These are phyloP conservation scores for Chlamydomonas reinhardtii DNA, from an alignment of 163 green algal genomes.

Conservation along the genomic window DNA sequence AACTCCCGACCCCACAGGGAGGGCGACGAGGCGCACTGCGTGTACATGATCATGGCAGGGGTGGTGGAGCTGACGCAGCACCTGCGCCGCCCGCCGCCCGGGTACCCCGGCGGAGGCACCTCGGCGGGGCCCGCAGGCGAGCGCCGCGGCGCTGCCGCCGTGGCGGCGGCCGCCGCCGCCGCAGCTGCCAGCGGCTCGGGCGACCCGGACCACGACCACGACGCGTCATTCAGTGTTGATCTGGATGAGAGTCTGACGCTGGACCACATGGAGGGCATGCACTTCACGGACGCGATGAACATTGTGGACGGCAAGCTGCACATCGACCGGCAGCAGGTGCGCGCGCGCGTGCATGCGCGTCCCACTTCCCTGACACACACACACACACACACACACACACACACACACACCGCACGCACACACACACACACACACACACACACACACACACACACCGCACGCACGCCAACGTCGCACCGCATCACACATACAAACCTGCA, in stretches of 20 bases:
- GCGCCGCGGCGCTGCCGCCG: too few relatives aligned
- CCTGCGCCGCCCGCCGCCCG: slow-evolving; percentile 9
- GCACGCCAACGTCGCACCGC: too few relatives aligned
- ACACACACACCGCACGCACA: not conserved
- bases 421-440: too few relatives aligned
- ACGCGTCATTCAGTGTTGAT: slow-evolving; percentile 66
- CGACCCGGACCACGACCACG: slow-evolving; percentile 14
- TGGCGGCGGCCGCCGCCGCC: not conserved
- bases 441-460: too few relatives aligned
- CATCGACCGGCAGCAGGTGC: slow-evolving; percentile 59
- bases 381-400: too few relatives aligned
- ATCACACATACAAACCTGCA: too few relatives aligned
- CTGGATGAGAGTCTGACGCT: slow-evolving; percentile 65
- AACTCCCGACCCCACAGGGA: slow-evolving; percentile 11
- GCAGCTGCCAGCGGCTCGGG: not conserved
- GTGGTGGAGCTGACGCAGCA: slow-evolving; percentile 61
- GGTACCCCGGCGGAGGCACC: not conserved
- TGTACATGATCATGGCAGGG: slow-evolving; percentile 72
- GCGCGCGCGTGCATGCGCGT: too few relatives aligned
- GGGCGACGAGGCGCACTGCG: slow-evolving; percentile 66
- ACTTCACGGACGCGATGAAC: slow-evolving; percentile 36
- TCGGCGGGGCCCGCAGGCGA: not conserved
- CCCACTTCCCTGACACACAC: too few relatives aligned
- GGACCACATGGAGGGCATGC: slow-evolving; percentile 25
- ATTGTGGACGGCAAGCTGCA: slow-evolving; percentile 66